Evolutionary conservation across 257 asterid genomes (phyloP), one percentile per base, ranked within the genome.

Genomic region (Avicennia marina): DNA sequence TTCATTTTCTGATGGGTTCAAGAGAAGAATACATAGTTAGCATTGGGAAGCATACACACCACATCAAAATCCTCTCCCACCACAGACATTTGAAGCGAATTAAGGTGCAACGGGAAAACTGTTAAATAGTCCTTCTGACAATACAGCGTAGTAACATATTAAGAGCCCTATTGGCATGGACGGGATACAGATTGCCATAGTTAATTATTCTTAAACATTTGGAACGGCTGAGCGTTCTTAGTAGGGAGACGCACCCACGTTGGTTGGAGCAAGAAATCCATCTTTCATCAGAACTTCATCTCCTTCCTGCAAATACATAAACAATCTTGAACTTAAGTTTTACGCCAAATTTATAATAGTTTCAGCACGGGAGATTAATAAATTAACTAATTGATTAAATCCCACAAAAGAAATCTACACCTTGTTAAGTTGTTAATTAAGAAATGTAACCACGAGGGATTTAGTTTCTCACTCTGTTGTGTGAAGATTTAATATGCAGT

Each of bases 221-320:
- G 25, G 36, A 53, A 66, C 22, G 38, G 11, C 44, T 45, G 55
- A 56, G 42, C 29, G 56, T 61, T 65, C 65, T 76, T 49, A 86
- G 66, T 78, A 90, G 53, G 94, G 97, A 56, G 95, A 77, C 32
- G 82, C 69, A 43, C 94, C 93, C 62, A 90, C 63, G 63, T 86
- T 86, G 20, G 95, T 79, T 4, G 90, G 82, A 48, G 73, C 83
- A 67, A 86, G 94, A 72, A 80, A 89, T 41, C 94, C 97, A 63
- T 86, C 97, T 77, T 81, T 89, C 90, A 84, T 81, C 71, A 80
- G 69, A 40, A 74, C 85, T 66, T 82, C 94, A 16, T 84, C 95
- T 44, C 87, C 97, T 67, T 82, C 95, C 95, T 86, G 62, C 36
- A 58, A 52, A 58, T 4, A 7, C 33, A 29, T 0, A 7, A 3